Base-by-base conservation (phyloP, 2,329 filamentous ascomycete species). In the Cladosporium sphaerospermum region DNA sequence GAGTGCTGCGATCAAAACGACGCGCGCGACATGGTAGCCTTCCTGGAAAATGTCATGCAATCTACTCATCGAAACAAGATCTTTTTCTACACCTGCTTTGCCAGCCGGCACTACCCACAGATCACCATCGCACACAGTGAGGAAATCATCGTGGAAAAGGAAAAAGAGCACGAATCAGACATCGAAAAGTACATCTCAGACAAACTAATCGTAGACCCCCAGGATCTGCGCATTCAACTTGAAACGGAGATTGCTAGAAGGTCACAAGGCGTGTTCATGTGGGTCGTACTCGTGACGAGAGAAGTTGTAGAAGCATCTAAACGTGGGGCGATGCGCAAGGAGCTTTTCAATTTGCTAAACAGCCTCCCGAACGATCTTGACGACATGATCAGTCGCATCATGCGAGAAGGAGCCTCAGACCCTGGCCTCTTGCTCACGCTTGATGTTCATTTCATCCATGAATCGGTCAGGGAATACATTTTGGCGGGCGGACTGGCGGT, bases 1-100 rank as follows among this genome's bases (percentile, higher is more conserved):
- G 48, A 52, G 40, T 52, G 48, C 13, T 58, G 71, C 4, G 69
- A 73, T 28, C 23, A 28, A 53, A 50, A 65, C 9, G n/a, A 37
- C 2, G 23, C 31, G 10, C n/a, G 19, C 9, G 40, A 34, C 5
- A 18, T 52, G 13, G 9, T 33, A 3, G 10, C 19, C 2, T 6
- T 31, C 7, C 9, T 52, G 3, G 34, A 19, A 9, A 6, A 18
- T 31, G 28, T 44, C 3, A 28, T n/a, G n/a, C 40, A 32, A 18
- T 31, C 13, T 3, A 8, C 19, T 3, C 16, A 11, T 9, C 11
- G 5, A 46, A 18, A 18, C 3, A 28, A 37, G 4, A 4, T 36
- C 9, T 23, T 10, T 3, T 56, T 53, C 9, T 5, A 28, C 7
- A 9, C 44, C 2, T 52, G 40, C 8, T 45, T 52, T 9, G 32